These are phyloP conservation scores for Cryptococcus sp. DNA, from an alignment of 1,284 basidiomycete genomes.

Conservation along the genomic window DNA sequence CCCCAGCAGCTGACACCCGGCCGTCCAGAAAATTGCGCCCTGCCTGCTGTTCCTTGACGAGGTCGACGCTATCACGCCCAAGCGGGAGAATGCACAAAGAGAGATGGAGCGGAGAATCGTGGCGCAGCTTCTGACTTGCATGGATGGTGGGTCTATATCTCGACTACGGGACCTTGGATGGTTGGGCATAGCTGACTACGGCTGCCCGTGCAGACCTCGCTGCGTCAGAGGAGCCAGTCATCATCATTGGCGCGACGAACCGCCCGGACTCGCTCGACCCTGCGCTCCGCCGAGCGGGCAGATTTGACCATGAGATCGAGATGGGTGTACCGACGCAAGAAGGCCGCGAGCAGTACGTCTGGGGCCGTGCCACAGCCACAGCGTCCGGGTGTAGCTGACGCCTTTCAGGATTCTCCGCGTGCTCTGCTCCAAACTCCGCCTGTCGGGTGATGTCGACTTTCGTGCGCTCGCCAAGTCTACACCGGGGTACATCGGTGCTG, in stretches of 20 bases:
- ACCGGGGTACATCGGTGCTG: slow-evolving; percentile 95
- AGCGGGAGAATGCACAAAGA: slow-evolving; percentile 91
- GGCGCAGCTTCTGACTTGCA: slow-evolving; percentile 93
- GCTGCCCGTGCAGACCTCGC: slow-evolving; percentile 35
- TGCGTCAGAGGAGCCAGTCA: slow-evolving; percentile 62
- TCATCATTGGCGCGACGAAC: slow-evolving; percentile 96
- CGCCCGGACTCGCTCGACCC: slow-evolving; percentile 91
- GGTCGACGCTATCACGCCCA: slow-evolving; percentile 96
- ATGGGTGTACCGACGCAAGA: slow-evolving; percentile 95
- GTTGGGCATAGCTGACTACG: background rate
- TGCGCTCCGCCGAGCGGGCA: slow-evolving; percentile 83
- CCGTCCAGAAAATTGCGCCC: slow-evolving; percentile 73
- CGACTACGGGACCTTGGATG: background rate
- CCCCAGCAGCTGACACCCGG: slow-evolving; percentile 3
- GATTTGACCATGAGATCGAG: slow-evolving; percentile 96
- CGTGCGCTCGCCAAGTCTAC: slow-evolving; percentile 76
- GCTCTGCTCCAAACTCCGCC: slow-evolving; percentile 36
- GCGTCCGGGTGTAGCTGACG: slow-evolving; percentile 4
- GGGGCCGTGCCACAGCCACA: background rate
- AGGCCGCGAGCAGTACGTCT: slow-evolving; percentile 74
- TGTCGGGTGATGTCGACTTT: slow-evolving; percentile 44
- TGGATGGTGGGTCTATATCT: slow-evolving; percentile 69
- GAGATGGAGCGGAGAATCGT: slow-evolving; percentile 99
- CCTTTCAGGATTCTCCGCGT: slow-evolving; percentile 71
- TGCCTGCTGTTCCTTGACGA: slow-evolving; percentile 94